Conservation (phyloP, 2,329 filamentous ascomycete genomes). For the Westerdykella aurantiaca region DNA sequence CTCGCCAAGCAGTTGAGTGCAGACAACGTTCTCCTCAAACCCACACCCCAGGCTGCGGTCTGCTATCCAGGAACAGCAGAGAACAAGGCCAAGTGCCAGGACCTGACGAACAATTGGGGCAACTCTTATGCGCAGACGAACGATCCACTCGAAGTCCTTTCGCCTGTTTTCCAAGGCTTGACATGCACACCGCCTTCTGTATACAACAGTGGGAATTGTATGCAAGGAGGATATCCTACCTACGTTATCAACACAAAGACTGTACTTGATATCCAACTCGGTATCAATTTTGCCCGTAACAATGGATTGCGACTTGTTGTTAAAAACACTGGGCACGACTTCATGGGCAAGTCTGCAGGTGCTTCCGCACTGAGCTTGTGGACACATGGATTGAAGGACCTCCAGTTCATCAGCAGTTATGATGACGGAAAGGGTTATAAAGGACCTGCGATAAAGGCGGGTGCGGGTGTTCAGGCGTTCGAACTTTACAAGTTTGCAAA, state of each 20-base stretch:
- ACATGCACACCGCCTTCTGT: constrained; percentile 22
- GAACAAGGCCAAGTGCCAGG: constrained; percentile 18
- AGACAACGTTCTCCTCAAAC: constrained; percentile 14
- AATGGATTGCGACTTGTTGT: constrained; percentile 23
- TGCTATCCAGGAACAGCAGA: constrained; percentile 17
- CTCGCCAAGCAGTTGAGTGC: constrained; percentile 19
- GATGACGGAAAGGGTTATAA: constrained; percentile 20
- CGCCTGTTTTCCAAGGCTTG: constrained; percentile 23
- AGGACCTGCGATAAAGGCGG: constrained; percentile 23
- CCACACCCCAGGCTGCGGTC: constrained; percentile 16
- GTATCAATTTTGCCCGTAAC: constrained; percentile 25
- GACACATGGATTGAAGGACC: constrained; percentile 27
- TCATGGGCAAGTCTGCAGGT: constrained; percentile 21
- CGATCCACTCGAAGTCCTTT: constrained; percentile 22
- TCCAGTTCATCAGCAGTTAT: constrained; percentile 20
- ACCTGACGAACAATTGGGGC: constrained; percentile 15
- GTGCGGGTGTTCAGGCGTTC: constrained; percentile 23
- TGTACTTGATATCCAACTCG: constrained; percentile 22
- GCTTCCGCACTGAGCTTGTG: constrained; percentile 22
- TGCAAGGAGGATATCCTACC: constrained; percentile 22
- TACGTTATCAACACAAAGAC: constrained; percentile 21
- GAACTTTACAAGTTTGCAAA: constrained; percentile 26
- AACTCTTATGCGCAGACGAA: constrained; percentile 18
- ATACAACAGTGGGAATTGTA: constrained; percentile 18
- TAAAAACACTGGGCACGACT: constrained; percentile 32